A percentile compares a stretch with the other conserved stretches of the same genome.
These are phyloP conservation scores for Citrus sp. DNA, from an alignment of 345 rosid species.

Conservation along the genomic window DNA sequence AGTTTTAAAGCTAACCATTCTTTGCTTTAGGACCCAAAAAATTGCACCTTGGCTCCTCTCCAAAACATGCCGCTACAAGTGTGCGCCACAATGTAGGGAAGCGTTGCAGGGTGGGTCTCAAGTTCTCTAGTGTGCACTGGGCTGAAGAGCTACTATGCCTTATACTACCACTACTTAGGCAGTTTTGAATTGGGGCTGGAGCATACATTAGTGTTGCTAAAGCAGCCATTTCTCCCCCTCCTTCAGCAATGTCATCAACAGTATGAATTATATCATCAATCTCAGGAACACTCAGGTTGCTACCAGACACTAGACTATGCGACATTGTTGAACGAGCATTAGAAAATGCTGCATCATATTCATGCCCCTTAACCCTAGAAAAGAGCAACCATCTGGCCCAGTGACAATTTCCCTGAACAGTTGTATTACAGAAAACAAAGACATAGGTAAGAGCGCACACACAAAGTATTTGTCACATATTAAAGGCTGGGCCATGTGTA, in stretches of 20 bases:
- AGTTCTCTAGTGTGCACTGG: slow-evolving; percentile 91
- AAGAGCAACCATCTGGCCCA: slow-evolving; percentile 97
- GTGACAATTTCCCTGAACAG: slow-evolving; percentile 81
- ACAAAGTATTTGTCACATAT: neutral
- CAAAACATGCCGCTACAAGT: slow-evolving; percentile 72
- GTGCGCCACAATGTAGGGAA: slow-evolving; percentile 87
- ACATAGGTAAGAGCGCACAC: slow-evolving; percentile 3
- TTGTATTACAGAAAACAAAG: slow-evolving; percentile 25
- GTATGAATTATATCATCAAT: slow-evolving; percentile 64
- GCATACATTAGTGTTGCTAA: slow-evolving; percentile 93
- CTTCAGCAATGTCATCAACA: slow-evolving; percentile 95
- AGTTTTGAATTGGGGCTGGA: slow-evolving; percentile 65
- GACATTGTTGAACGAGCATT: slow-evolving; percentile 81
- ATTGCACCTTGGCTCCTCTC: slow-evolving; percentile 56
- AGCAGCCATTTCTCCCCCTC: slow-evolving; percentile 96
- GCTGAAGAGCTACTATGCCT: slow-evolving; percentile 75
- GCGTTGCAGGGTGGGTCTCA: slow-evolving; percentile 67
- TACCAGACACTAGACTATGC: slow-evolving; percentile 38
- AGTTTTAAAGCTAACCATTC: slow-evolving; percentile 52
- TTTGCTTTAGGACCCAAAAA: slow-evolving; percentile 45
- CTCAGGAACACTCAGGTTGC: slow-evolving; percentile 51
- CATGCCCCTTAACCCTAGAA: slow-evolving; percentile 77
- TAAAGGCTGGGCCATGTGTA: neutral
- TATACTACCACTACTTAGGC: slow-evolving; percentile 72
- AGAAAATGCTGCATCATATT: slow-evolving; percentile 93